Evolutionary conservation across 1,139 yeast genomes (phyloP).

Genomic region (Pichia cactophila): DNA sequence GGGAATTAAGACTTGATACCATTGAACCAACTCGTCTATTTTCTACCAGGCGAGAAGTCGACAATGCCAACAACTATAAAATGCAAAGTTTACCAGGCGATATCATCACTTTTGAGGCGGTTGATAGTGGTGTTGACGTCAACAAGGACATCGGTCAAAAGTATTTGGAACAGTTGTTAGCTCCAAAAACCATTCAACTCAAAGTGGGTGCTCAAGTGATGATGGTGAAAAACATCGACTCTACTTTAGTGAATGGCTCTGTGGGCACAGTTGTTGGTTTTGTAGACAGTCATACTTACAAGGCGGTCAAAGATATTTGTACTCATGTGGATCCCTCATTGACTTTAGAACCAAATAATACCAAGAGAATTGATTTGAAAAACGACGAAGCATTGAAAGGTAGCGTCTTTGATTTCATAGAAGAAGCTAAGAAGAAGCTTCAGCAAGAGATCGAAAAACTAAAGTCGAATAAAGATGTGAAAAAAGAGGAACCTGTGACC

Average conservation of each 20-base stretch:
- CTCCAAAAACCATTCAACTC: conserved; percentile 54
- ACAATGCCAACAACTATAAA: conserved; percentile 57
- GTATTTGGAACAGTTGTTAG: conserved; percentile 59
- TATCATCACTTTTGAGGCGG: conserved; percentile 42
- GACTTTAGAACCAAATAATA: not conserved
- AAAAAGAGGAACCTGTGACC: not conserved
- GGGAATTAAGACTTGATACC: conserved; percentile 60
- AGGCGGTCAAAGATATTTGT: conserved; percentile 7
- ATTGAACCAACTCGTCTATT: conserved; percentile 81
- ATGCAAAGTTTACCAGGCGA: conserved; percentile 45
- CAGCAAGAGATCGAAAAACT: not conserved
- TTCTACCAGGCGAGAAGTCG: conserved; percentile 82
- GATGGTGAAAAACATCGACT: conserved; percentile 89
- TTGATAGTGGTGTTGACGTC: conserved; percentile 54
- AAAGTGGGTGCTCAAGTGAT: conserved; percentile 90
- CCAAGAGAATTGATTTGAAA: not conserved
- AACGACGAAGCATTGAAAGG: not conserved
- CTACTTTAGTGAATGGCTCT: conserved; percentile 84
- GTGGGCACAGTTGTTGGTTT: conserved; percentile 81
- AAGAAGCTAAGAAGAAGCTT: not conserved
- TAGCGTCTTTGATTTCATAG: conserved; percentile 17
- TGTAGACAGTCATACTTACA: conserved; percentile 47
- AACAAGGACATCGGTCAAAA: conserved; percentile 37
- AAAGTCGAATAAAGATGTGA: not conserved
- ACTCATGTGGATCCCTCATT: not conserved